Evolutionary conservation across 495 filamentous ascomycete species (phyloP).

Genomic region (Friedmanniomyces endolithicus): DNA sequence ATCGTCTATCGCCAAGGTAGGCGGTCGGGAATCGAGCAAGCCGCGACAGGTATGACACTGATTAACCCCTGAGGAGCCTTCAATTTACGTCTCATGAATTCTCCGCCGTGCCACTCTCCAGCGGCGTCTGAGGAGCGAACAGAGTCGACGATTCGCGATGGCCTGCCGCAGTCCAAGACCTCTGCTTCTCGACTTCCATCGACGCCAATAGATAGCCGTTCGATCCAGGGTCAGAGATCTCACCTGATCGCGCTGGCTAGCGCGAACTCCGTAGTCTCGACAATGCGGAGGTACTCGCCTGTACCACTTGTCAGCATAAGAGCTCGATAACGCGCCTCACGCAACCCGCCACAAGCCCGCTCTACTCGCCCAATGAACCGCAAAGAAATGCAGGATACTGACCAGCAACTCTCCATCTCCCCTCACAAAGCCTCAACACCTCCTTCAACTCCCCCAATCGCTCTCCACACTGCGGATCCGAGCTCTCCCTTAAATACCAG

Average conservation of each 20-base stretch:
- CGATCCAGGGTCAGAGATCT: slow-evolving; percentile 27
- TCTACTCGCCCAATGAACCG: neutral
- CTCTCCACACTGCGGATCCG: slow-evolving; percentile 15
- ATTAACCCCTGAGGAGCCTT: too few relatives aligned
- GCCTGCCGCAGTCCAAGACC: slow-evolving; percentile 34
- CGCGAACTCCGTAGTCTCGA: slow-evolving; percentile 14
- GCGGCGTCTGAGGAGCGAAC: slow-evolving; percentile 1
- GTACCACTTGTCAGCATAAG: neutral
- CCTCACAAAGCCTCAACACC: slow-evolving; percentile 21
- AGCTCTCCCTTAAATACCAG: slow-evolving; percentile 24
- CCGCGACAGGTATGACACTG: neutral
- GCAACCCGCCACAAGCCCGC: too few relatives aligned
- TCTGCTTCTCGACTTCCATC: slow-evolving; percentile 30
- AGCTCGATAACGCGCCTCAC: too few relatives aligned
- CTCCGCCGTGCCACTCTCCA: neutral
- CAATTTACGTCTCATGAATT: neutral
- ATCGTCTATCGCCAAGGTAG: too few relatives aligned
- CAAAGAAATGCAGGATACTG: slow-evolving; percentile 13
- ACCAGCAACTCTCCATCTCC: slow-evolving; percentile 31
- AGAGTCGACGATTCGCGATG: slow-evolving; percentile 3
- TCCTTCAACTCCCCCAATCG: slow-evolving; percentile 24
- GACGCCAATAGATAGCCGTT: slow-evolving; percentile 37
- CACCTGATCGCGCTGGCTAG: slow-evolving; percentile 7
- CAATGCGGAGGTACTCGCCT: slow-evolving; percentile 15
- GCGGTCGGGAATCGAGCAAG: too few relatives aligned